These are phyloP conservation scores for Camellia granthamiana DNA, from an alignment of 148 eudicot genomes.

Conservation along the genomic window DNA sequence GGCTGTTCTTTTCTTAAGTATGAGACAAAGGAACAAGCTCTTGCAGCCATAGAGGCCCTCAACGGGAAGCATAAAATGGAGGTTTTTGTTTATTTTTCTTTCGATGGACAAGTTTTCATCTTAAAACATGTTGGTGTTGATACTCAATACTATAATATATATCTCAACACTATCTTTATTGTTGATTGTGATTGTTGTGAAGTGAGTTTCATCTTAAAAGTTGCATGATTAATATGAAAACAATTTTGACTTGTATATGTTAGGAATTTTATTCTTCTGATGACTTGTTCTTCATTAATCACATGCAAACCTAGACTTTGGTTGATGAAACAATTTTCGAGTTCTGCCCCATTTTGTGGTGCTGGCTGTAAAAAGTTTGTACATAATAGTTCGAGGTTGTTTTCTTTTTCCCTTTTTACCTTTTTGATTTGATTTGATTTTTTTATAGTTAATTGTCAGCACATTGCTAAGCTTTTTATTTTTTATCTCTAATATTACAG, in stretches of 20 bases:
- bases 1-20: slow-evolving; percentile 97
- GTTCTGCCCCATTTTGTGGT: neutral
- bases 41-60: slow-evolving; percentile 87
- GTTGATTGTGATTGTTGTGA: neutral
- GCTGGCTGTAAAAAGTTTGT: neutral
- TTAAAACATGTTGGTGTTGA: neutral
- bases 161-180: slow-evolving; percentile 18
- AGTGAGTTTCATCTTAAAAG: neutral
- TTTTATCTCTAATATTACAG: neutral
- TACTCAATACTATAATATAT: slow-evolving; percentile 1
- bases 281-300: neutral
- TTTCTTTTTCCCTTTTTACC: neutral
- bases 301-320: neutral
- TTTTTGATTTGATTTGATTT: neutral
- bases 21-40: slow-evolving; percentile 91
- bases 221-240: neutral
- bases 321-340: neutral
- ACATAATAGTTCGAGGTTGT: neutral
- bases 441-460: neutral
- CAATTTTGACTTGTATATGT: neutral
- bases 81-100: slow-evolving; percentile 39
- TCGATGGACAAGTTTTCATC: neutral
- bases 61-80: slow-evolving; percentile 89
- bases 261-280: neutral
- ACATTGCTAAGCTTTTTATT: neutral